These are phyloP conservation scores for Avena eriantha DNA, from an alignment of 176 grass and related monocot genomes.

Conservation along the genomic window DNA sequence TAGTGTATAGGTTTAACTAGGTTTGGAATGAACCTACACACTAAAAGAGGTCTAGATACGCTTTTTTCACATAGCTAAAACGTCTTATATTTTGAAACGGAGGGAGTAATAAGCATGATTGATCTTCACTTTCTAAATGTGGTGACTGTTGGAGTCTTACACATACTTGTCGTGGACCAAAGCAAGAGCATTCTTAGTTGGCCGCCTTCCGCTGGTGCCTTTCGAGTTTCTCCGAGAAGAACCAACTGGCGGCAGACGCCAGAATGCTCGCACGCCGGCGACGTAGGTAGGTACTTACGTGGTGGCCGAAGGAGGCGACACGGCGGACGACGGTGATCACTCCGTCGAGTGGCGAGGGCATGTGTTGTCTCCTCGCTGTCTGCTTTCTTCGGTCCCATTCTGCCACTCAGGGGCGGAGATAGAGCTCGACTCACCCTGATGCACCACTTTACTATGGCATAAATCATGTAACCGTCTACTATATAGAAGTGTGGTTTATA, in stretches of 20 bases:
- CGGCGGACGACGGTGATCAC: slow-evolving; percentile 30
- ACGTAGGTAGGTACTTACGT: not conserved
- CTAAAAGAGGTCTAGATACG: too few species aligned
- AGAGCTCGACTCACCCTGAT: too few species aligned
- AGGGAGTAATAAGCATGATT: not conserved
- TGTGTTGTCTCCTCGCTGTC: not conserved
- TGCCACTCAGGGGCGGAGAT: too few species aligned
- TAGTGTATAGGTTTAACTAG: too few species aligned
- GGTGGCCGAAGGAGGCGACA: slow-evolving; percentile 29
- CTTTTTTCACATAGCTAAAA: too few species aligned
- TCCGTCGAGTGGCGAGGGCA: not conserved
- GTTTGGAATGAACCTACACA: too few species aligned
- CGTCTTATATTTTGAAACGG: too few species aligned
- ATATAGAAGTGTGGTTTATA: too few species aligned
- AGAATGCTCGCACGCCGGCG: not conserved
- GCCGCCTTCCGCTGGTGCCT: too few species aligned
- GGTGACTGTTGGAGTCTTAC: slow-evolving; percentile 12
- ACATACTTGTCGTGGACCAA: not conserved
- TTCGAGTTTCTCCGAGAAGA: too few species aligned
- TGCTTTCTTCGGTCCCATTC: slow-evolving; percentile 33
- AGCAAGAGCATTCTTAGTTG: not conserved
- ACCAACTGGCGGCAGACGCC: slow-evolving; percentile 10
- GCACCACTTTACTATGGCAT: too few species aligned
- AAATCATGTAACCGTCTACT: too few species aligned
- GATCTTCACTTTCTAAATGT: slow-evolving; percentile 28